Evolutionary conservation across 2,329 filamentous ascomycete species (phyloP).

Genomic region (Botrytis squamosa): DNA sequence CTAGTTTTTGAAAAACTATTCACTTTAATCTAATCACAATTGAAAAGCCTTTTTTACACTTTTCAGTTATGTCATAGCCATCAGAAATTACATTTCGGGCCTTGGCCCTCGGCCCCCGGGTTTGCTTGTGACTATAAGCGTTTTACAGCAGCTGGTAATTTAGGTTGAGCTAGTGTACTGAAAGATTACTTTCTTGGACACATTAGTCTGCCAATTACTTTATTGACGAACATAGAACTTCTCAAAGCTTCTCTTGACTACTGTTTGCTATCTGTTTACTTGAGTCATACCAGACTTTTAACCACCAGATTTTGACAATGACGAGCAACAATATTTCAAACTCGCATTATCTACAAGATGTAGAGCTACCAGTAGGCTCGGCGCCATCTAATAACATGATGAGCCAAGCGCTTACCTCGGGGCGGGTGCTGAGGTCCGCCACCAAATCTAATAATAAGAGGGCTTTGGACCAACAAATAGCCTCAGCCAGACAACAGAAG

Average conservation of each 20-base stretch:
- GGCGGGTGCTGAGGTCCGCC: neutral
- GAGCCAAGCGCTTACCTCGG: neutral
- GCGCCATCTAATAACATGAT: neutral
- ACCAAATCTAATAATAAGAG: neutral
- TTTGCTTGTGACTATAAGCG: neutral
- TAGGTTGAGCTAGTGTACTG: neutral
- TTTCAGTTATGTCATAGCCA: neutral
- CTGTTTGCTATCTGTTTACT: neutral
- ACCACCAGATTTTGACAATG: neutral
- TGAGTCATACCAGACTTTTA: neutral
- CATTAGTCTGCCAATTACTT: neutral
- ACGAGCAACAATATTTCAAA: neutral
- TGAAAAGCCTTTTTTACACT: neutral
- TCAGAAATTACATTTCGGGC: neutral
- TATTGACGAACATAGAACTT: neutral
- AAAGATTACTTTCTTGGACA: neutral
- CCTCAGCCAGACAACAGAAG: neutral
- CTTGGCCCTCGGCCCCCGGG: neutral
- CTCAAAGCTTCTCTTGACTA: too few species aligned
- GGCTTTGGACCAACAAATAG: neutral
- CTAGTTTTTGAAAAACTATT: neutral
- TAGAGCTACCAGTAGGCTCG: neutral
- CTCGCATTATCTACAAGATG: neutral
- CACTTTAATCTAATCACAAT: neutral
- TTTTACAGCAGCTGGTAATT: neutral